Conservation (phyloP, 768 basidiomycete genomes). For the Suillus alpinus region DNA sequence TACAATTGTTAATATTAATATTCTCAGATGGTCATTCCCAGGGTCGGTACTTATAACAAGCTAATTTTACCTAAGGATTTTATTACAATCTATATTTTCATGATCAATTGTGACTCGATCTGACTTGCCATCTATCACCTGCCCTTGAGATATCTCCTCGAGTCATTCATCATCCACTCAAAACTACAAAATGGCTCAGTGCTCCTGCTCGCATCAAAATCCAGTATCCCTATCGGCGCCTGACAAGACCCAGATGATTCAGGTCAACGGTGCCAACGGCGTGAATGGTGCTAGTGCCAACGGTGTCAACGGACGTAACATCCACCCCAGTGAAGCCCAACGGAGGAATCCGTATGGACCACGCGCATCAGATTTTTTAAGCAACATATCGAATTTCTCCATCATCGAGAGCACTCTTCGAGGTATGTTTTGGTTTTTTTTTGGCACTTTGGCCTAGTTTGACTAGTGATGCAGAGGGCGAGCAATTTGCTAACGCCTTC, state of each 20-base stretch:
- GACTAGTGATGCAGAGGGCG: slow-evolving; percentile 66
- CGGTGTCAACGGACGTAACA: slow-evolving; percentile 31
- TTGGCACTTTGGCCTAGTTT: slow-evolving; percentile 8
- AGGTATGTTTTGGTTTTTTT: slow-evolving; percentile 50
- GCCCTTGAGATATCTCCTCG: not conserved
- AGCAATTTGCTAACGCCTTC: slow-evolving; percentile 99
- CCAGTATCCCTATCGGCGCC: slow-evolving; percentile 41
- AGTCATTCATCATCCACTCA: not conserved
- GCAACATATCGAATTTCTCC: slow-evolving; percentile 89
- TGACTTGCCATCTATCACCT: not conserved
- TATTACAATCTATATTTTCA: not conserved
- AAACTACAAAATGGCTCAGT: slow-evolving; percentile 5
- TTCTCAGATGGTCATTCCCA: too few relatives aligned
- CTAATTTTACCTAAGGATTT: too few relatives aligned
- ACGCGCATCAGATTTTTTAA: slow-evolving; percentile 88
- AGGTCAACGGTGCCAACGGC: slow-evolving; percentile 34
- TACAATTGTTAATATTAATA: too few relatives aligned
- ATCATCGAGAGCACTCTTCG: slow-evolving; percentile 97
- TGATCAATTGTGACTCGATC: not conserved
- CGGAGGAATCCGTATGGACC: slow-evolving; percentile 81
- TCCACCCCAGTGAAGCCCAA: slow-evolving; percentile 37
- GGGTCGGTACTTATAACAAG: too few relatives aligned
- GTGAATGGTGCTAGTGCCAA: slow-evolving; percentile 42
- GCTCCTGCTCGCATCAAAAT: slow-evolving; percentile 53
- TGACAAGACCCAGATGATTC: slow-evolving; percentile 65